phyloP scores from a whole-genome alignment of 2,329 filamentous ascomycete species.

The Venturia effusa region DNA sequence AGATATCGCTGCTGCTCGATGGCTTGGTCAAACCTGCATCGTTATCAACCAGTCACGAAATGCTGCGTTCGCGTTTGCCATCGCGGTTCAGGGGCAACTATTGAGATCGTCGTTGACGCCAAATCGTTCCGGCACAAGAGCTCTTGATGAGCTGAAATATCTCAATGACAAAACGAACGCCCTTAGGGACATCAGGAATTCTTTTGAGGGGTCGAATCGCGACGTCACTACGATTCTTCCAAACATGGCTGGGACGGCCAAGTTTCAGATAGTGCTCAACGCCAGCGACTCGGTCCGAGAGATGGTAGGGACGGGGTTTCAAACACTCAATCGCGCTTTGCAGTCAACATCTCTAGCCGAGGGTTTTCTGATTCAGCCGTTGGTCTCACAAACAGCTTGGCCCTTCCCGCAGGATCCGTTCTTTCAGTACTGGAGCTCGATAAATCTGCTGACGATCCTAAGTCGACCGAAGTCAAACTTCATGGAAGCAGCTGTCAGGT shows the following conservation, averaged over 20 bases:
- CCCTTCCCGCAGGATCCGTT: conserved; percentile 10
- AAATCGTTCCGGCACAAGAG: conserved; percentile 14
- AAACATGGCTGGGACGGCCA: conserved; percentile 4
- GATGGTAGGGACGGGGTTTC: neutral
- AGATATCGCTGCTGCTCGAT: conserved; percentile 23
- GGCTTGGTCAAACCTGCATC: conserved; percentile 24
- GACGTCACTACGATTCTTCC: neutral
- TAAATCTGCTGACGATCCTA: conserved; percentile 14
- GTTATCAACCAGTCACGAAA: conserved; percentile 20
- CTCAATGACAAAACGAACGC: conserved; percentile 3
- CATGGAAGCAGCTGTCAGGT: conserved; percentile 11
- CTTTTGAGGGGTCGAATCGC: conserved; percentile 6
- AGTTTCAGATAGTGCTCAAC: neutral
- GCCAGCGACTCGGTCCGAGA: neutral
- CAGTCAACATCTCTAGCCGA: neutral
- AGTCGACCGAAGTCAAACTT: conserved; percentile 4
- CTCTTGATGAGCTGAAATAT: conserved; percentile 16
- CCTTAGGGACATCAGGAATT: conserved; percentile 1
- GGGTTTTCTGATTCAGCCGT: conserved; percentile 7
- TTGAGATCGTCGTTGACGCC: conserved; percentile 15
- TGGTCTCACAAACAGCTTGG: neutral
- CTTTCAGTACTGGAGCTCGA: conserved; percentile 17
- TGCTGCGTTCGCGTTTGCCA: conserved; percentile 20
- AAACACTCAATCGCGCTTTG: neutral
- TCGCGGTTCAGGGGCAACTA: conserved; percentile 19